These are phyloP conservation scores for Gloeostereum incarnatum DNA, from an alignment of 768 basidiomycete species.

Conservation along the genomic window DNA sequence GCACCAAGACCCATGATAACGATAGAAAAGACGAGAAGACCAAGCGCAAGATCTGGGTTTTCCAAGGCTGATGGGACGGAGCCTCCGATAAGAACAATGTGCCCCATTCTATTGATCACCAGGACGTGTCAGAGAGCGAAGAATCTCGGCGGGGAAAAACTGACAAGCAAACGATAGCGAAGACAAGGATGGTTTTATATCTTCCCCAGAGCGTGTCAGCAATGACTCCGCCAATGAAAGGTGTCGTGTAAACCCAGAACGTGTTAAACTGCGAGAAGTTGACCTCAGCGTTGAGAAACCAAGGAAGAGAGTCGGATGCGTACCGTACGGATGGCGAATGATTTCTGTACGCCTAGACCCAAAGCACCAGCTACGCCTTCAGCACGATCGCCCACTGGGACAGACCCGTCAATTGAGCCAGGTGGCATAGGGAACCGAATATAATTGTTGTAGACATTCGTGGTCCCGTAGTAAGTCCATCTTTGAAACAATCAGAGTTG, in stretches of 20 bases:
- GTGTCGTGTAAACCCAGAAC: slow-evolving; percentile 43
- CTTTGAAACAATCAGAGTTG: slow-evolving; percentile 15
- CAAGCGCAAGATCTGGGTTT: slow-evolving; percentile 11
- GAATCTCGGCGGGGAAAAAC: slow-evolving; percentile 6
- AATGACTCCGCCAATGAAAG: slow-evolving; percentile 41
- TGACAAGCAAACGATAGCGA: slow-evolving; percentile 36
- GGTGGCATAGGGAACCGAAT: slow-evolving; percentile 39
- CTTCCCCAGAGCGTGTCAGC: slow-evolving; percentile 47
- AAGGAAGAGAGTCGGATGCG: slow-evolving; percentile 12
- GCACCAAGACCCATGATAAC: slow-evolving; percentile 22
- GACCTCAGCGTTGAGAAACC: slow-evolving; percentile 25
- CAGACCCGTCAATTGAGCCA: slow-evolving; percentile 36
- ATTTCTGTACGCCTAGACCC: slow-evolving; percentile 35
- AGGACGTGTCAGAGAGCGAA: background rate
- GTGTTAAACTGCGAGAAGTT: slow-evolving; percentile 31
- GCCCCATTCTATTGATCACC: slow-evolving; percentile 20
- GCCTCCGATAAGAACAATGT: slow-evolving; percentile 19
- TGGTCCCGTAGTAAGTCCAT: slow-evolving; percentile 44
- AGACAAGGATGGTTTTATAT: slow-evolving; percentile 47
- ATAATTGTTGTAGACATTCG: slow-evolving; percentile 43
- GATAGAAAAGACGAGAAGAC: slow-evolving; percentile 17
- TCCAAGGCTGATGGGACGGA: slow-evolving; percentile 19
- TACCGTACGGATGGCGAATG: slow-evolving; percentile 32
- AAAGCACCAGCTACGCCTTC: slow-evolving; percentile 37
- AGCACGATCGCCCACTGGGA: slow-evolving; percentile 20